Percentiles rank a stretch among this genome's conserved stretches.
phyloP scores from a whole-genome alignment of 1,139 yeast genomes.

The Saccharomyces uvarum region DNA sequence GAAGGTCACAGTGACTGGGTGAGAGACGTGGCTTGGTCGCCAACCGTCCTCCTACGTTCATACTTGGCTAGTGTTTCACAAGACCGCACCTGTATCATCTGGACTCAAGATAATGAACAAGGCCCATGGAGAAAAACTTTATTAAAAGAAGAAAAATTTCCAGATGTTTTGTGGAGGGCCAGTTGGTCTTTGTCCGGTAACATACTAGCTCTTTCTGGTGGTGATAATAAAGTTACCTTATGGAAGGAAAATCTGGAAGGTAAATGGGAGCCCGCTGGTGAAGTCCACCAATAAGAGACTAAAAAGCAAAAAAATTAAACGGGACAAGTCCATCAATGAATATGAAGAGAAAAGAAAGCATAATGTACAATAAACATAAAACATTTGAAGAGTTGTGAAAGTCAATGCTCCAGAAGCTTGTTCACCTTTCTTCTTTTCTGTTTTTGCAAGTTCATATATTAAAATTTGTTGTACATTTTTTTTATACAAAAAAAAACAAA shows the following conservation, averaged over 20 bases:
- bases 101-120: constrained; percentile 69
- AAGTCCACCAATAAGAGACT: neutral
- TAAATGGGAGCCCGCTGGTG: constrained; percentile 85
- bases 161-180: constrained; percentile 97
- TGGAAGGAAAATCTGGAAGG: constrained; percentile 96
- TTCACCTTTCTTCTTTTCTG: neutral
- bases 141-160: constrained; percentile 73
- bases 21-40: constrained; percentile 97
- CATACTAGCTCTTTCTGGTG: constrained; percentile 90
- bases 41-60: constrained; percentile 75
- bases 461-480: neutral
- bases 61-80: constrained; percentile 98
- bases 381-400: neutral
- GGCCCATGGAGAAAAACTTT: constrained; percentile 76
- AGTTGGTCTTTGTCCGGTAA: constrained; percentile 97
- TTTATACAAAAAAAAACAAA: neutral
- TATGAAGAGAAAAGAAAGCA: neutral
- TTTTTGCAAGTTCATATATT: neutral
- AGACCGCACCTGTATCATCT: constrained; percentile 86
- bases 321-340: neutral
- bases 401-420: neutral
- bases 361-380: neutral
- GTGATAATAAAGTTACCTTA: constrained; percentile 88
- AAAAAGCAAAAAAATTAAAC: neutral
- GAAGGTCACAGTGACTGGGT: constrained; percentile 98